Evolutionary conservation across 805 yeast species (phyloP).

Genomic region (Wickerhamiella sergipiensis): DNA sequence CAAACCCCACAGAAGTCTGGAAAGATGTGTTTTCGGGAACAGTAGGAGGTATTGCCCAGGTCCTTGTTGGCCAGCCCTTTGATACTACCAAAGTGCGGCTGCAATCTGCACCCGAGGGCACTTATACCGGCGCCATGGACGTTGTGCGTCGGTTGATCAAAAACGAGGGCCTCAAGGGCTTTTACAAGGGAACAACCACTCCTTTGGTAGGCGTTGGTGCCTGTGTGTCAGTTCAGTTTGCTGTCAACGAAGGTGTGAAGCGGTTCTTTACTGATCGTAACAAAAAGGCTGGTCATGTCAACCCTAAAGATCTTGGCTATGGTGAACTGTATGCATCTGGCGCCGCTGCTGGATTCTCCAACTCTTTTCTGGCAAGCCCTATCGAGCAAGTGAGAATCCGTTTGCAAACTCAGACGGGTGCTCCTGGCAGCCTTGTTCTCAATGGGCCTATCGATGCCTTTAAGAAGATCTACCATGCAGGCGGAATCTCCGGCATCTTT

Average conservation of each 20-base stretch:
- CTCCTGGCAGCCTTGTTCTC: slow-evolving; percentile 30
- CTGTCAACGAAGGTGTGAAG: slow-evolving; percentile 90
- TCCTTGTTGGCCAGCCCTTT: slow-evolving; percentile 89
- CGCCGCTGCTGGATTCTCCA: slow-evolving; percentile 82
- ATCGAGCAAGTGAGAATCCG: slow-evolving; percentile 92
- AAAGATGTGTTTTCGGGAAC: slow-evolving; percentile 88
- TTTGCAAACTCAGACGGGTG: slow-evolving; percentile 66
- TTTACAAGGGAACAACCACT: slow-evolving; percentile 87
- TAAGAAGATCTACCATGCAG: slow-evolving; percentile 37
- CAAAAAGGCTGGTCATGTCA: slow-evolving; percentile 22
- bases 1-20: slow-evolving; percentile 29
- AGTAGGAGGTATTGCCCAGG: slow-evolving; percentile 92
- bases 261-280: slow-evolving; percentile 39
- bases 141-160: slow-evolving; percentile 57
- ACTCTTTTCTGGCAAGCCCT: slow-evolving; percentile 80
- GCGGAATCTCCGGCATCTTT: slow-evolving; percentile 53
- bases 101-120: slow-evolving; percentile 74
- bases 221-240: slow-evolving; percentile 91
- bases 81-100: slow-evolving; percentile 89
- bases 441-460: slow-evolving; percentile 67
- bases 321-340: slow-evolving; percentile 73
- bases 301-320: slow-evolving; percentile 30
- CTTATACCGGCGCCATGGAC: slow-evolving; percentile 58
- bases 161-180: slow-evolving; percentile 75
- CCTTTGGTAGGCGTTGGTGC: slow-evolving; percentile 95